Conservation (phyloP, 225 moss, liverwort and hornwort genomes). For the Lunularia cruciata region DNA sequence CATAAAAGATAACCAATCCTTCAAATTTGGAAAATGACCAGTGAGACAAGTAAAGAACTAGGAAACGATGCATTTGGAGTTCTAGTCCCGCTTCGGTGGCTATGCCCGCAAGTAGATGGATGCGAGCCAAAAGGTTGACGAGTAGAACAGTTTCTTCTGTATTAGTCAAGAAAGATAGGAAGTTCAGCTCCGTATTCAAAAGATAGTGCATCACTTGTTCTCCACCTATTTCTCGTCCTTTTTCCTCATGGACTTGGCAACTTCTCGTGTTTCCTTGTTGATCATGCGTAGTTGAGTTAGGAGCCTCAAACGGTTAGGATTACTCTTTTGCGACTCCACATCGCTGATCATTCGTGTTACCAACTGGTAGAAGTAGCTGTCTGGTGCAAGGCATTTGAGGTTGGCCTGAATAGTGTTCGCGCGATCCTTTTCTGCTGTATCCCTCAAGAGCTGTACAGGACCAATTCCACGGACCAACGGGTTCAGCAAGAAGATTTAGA, state of each 20-base stretch:
- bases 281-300: conserved; percentile 69
- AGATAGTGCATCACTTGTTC: neutral
- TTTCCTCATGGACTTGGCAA: conserved; percentile 57
- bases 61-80: too few relatives aligned
- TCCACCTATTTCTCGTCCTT: conserved; percentile 1
- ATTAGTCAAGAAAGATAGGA: neutral
- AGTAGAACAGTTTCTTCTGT: neutral
- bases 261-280: conserved; percentile 73
- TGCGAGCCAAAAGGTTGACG: neutral
- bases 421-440: conserved; percentile 57
- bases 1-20: neutral
- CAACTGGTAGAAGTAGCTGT: conserved; percentile 86
- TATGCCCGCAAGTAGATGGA: too few relatives aligned
- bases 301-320: conserved; percentile 76
- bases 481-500: neutral
- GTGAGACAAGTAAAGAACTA: too few relatives aligned
- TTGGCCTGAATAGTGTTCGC: conserved; percentile 61
- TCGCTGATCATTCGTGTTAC: conserved; percentile 68
- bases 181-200: neutral
- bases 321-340: conserved; percentile 76
- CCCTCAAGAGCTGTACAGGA: conserved; percentile 69
- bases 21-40: neutral
- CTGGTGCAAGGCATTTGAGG: conserved; percentile 44
- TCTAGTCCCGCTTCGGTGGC: too few relatives aligned
- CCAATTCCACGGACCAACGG: neutral